Conservation (phyloP, 2,329 filamentous ascomycete genomes). For the Orbilia blumenaviensis region DNA sequence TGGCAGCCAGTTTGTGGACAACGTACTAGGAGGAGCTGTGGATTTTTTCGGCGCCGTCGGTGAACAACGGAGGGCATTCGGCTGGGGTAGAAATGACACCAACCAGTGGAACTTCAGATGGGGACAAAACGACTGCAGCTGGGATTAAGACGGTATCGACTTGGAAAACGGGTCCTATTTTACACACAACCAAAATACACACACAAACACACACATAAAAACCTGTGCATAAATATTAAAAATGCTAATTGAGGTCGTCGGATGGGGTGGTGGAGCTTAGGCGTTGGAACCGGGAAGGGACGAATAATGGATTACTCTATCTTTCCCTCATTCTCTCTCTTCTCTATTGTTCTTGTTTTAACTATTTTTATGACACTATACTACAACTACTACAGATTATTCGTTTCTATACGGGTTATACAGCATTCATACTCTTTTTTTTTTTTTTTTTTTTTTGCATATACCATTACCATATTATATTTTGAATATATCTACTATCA, state of each 20-base stretch:
- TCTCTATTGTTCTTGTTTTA: not conserved
- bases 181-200: too few species aligned
- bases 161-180: not conserved
- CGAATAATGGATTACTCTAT: not conserved
- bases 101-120: constrained; percentile 42
- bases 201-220: too few species aligned
- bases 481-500: too few species aligned
- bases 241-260: not conserved
- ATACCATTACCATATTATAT: too few species aligned
- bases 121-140: constrained; percentile 24
- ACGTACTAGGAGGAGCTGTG: constrained; percentile 29
- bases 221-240: too few species aligned
- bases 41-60: constrained; percentile 26
- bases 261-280: constrained; percentile 27
- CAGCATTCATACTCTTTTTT: not conserved
- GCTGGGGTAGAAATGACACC: constrained; percentile 23
- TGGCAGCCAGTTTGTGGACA: constrained; percentile 30
- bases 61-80: constrained; percentile 42
- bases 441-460: too few species aligned
- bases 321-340: not conserved
- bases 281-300: constrained; percentile 31
- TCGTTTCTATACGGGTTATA: not conserved
- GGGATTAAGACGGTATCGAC: constrained; percentile 8
- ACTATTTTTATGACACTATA: not conserved
- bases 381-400: too few species aligned